Evolutionary conservation across 1,139 yeast genomes (phyloP).

Genomic region (Magnusiomyces magnusii): DNA sequence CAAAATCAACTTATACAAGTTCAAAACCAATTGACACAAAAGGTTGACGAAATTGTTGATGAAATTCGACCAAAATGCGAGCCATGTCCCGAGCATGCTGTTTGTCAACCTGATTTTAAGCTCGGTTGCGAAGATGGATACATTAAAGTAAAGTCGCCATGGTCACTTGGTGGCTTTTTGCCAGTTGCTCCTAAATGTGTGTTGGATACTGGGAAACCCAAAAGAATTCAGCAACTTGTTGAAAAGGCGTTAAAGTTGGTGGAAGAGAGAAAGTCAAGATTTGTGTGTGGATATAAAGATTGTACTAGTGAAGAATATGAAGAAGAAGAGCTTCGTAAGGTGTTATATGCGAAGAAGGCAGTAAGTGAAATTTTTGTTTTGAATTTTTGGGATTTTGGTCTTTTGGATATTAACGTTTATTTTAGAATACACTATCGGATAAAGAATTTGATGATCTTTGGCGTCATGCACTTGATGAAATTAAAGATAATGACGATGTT

Average conservation of each 20-base stretch:
- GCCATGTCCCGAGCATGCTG: slow-evolving; percentile 75
- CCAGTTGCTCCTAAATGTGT: slow-evolving; percentile 62
- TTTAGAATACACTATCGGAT: slow-evolving; percentile 41
- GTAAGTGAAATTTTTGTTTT: slow-evolving; percentile 28
- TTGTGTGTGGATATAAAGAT: slow-evolving; percentile 49
- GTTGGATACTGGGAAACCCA: slow-evolving; percentile 70
- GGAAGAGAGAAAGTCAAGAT: slow-evolving; percentile 60
- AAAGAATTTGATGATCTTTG: slow-evolving; percentile 80
- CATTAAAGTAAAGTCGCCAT: slow-evolving; percentile 48
- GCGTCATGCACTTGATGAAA: slow-evolving; percentile 55
- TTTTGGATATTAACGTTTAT: not conserved
- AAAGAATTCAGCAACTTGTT: slow-evolving; percentile 58
- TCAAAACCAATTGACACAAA: slow-evolving; percentile 18
- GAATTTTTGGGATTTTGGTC: not conserved
- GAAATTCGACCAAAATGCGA: slow-evolving; percentile 55
- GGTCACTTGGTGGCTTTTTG: slow-evolving; percentile 45
- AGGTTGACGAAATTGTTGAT: slow-evolving; percentile 24
- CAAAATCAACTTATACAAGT: slow-evolving; percentile 9
- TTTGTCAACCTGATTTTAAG: slow-evolving; percentile 54
- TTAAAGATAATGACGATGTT: slow-evolving; percentile 67
- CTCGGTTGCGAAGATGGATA: slow-evolving; percentile 67
- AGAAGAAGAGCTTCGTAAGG: slow-evolving; percentile 26
- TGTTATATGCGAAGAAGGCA: slow-evolving; percentile 26
- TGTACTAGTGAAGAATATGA: slow-evolving; percentile 34
- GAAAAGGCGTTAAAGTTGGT: slow-evolving; percentile 60